Conservation (phyloP, 495 filamentous ascomycete genomes). For the Penicillium angulare region DNA sequence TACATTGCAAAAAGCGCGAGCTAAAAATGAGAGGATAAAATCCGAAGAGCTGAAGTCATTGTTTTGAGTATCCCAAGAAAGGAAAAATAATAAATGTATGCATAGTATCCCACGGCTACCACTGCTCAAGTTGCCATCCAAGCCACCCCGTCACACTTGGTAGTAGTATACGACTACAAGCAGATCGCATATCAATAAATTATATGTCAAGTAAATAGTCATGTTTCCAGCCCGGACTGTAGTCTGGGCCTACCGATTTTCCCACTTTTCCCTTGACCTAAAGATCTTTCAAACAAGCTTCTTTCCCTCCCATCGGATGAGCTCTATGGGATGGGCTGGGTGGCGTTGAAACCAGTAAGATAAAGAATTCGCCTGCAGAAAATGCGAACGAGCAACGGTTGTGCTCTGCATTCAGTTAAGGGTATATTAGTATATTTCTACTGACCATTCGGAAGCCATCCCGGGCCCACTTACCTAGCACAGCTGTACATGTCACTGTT, state of each 20-base stretch:
- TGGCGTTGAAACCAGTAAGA: slow-evolving; percentile 26
- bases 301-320: slow-evolving; percentile 18
- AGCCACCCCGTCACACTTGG: too few species aligned
- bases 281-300: slow-evolving; percentile 28
- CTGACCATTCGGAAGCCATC: background rate
- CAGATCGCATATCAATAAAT: too few species aligned
- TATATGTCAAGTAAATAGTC: too few species aligned
- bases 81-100: too few species aligned
- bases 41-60: background rate
- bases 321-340: slow-evolving; percentile 20
- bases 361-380: slow-evolving; percentile 17
- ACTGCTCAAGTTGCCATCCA: too few species aligned
- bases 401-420: background rate
- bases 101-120: too few species aligned
- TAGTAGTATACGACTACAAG: too few species aligned
- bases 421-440: background rate
- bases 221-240: too few species aligned
- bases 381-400: slow-evolving; percentile 22
- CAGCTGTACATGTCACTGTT: background rate
- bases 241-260: too few species aligned
- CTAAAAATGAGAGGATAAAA: background rate
- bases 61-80: too few species aligned
- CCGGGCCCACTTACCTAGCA: background rate
- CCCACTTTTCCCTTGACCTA: slow-evolving; percentile 6
- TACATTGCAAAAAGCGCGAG: background rate